Base-by-base conservation (phyloP, 2,329 filamentous ascomycete species). In the Geoglossum cookeanum region DNA sequence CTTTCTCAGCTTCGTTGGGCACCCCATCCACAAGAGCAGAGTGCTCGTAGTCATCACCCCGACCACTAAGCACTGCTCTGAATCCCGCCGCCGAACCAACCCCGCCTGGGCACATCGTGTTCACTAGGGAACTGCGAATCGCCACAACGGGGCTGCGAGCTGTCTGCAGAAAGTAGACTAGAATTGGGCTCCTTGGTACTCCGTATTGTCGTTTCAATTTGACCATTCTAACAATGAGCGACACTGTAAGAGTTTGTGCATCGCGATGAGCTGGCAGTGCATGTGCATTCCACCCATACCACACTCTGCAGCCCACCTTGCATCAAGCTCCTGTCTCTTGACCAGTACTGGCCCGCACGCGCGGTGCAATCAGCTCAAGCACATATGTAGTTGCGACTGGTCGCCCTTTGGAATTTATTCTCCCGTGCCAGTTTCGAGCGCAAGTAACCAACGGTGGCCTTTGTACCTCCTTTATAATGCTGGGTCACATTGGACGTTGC, bases 221-320 rank as follows among this genome's bases (percentile, higher is more conserved):
- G 27, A 33, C 48, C 8, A 32, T 37, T 53, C 30, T 37, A 27
- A 30, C 1, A 32, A 53, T 32, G 17, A 35, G 33, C 35, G 22
- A 17, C 30, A 6, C 49, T n/a, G 49, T 22, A 45, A 17, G 42
- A 17, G 42, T 45, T 33, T 53, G 49, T 53, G 49, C 49, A 53
- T 37, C 30, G 48, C 48, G 48, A 52, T 52, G 48, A 33, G 48
- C 15, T 52, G 48, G 48, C 48, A 52, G 22, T 52, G 48, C 48
- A 52, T 52, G 22, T 22, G 32, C 8, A 32, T 49, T 42, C 13
- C 39, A 15, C 39, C 22, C 48, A 51, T 51, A 33, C 49, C 49
- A 15, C 49, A 37, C 49, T 53, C 49, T 53, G 49, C 49, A 53
- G 49, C 48, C 27, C 45, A 52, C 30, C 49, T 35, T 53, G 49